Base-by-base conservation (phyloP, 1,139 yeast species). In the Pichia sp. region DNA sequence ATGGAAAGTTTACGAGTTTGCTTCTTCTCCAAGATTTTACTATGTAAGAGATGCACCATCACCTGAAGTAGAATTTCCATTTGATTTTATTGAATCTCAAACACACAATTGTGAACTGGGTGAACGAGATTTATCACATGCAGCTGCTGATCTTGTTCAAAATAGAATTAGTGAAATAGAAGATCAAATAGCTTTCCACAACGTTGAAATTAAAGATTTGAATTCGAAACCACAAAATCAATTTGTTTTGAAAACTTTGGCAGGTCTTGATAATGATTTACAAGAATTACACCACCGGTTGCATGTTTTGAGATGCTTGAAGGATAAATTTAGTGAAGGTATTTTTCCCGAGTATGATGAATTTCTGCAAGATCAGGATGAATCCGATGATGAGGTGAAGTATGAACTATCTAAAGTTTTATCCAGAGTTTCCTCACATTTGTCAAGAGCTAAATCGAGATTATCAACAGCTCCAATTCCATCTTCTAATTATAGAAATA, bases 11-110 rank as follows among this genome's bases (percentile, higher is more conserved):
- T 54, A 69, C 16, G 93, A 95, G 1, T 68, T 89, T 50, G 70
- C 85, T 45, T 76, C 67, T 50, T 69, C 95, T 0, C 96, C 96
- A 0, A 72, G 80, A 43, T 80, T 87, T 59, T 72, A 82, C 22
- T 89, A 87, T 60, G 74, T 80, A 51, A 70, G 95, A 42, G 84
- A 83, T 46, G 76, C 71, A 42, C 68, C 66, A 24, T 69, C 75
- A 2, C 68, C 70, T 27, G 69, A 71, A 31, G 75, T 80, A 9
- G 66, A 63, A 0, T 76, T 58, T 55, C 87, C 87, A 20, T 57
- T 57, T 39, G 55, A 49, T 26, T 41, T 42, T 6, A 44, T 53
- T n/a, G 58, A 56, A 35, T 44, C 41, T 14, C 41, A 42, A 9
- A 55, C 59, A 71, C 96, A 88, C 54, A 62, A 68, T 16, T 89